phyloP scores from a whole-genome alignment of 1,284 basidiomycete genomes.

The Salmacisia buchloeana region DNA sequence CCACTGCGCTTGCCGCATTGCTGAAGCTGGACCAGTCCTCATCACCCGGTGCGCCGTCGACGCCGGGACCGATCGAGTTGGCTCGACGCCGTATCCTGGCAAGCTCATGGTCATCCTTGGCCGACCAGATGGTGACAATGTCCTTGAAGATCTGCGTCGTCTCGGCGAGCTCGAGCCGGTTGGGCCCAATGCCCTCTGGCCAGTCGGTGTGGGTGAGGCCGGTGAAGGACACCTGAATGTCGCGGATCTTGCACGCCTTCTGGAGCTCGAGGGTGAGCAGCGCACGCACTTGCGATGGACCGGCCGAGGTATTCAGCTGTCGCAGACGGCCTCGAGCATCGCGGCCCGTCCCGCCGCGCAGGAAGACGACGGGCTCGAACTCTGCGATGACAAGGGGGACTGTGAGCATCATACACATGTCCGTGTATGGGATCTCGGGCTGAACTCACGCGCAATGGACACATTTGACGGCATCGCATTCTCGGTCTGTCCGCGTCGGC shows the following conservation, averaged over 20 bases:
- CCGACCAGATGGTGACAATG: slow-evolving; percentile 69
- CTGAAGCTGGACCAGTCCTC: slow-evolving; percentile 4
- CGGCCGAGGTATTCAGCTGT: slow-evolving; percentile 52
- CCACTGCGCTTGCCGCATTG: neutral
- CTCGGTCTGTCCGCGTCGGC: too few species aligned
- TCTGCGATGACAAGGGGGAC: neutral
- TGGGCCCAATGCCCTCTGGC: slow-evolving; percentile 80
- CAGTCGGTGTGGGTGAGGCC: slow-evolving; percentile 67
- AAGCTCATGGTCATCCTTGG: slow-evolving; percentile 26
- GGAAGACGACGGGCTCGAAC: slow-evolving; percentile 45
- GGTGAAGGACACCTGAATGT: slow-evolving; percentile 72
- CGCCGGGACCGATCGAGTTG: slow-evolving; percentile 73
- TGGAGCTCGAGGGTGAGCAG: slow-evolving; percentile 71
- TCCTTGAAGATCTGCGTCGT: slow-evolving; percentile 71
- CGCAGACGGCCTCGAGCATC: slow-evolving; percentile 27
- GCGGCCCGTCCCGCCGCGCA: slow-evolving; percentile 35
- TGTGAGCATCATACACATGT: too few species aligned
- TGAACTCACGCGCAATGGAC: neutral
- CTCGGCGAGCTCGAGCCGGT: slow-evolving; percentile 73
- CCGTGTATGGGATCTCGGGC: too few species aligned
- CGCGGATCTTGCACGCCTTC: slow-evolving; percentile 79
- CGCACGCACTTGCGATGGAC: slow-evolving; percentile 78
- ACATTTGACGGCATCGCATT: slow-evolving; percentile 5
- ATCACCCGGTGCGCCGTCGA: slow-evolving; percentile 29
- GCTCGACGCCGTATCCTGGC: slow-evolving; percentile 52